Percentiles rank a stretch among this genome's conserved stretches.
Evolutionary conservation across 2,329 filamentous ascomycete genomes (phyloP).

Genomic region (Leptographium galeiforme): DNA sequence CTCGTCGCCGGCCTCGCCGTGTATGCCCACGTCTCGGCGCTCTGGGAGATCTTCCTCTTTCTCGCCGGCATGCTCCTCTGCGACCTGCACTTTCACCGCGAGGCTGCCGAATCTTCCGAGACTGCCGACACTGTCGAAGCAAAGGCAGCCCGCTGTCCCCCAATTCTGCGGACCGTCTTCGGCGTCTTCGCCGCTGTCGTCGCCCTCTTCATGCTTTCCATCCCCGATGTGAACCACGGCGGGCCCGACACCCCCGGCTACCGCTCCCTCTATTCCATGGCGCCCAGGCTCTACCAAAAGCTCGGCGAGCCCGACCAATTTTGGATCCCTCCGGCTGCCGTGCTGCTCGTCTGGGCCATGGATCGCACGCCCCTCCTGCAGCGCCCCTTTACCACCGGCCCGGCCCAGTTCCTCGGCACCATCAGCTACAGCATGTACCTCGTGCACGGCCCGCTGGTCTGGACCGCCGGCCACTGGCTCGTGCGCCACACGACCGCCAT

Average conservation of each 20-base stretch:
- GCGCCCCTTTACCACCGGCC: conserved; percentile 15
- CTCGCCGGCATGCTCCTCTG: conserved; percentile 19
- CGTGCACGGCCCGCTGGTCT: conserved; percentile 43
- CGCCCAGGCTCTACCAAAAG: conserved; percentile 9
- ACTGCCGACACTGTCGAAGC: not conserved
- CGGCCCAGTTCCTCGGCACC: conserved; percentile 36
- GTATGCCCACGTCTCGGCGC: conserved; percentile 15
- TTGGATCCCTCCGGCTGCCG: conserved; percentile 14
- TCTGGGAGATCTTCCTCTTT: conserved; percentile 19
- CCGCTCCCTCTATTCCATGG: conserved; percentile 6
- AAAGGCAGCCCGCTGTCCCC: not conserved
- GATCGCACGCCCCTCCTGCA: conserved; percentile 14
- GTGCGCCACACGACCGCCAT: conserved; percentile 12
- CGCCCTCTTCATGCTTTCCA: conserved; percentile 2
- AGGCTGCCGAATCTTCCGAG: not conserved
- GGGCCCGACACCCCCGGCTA: conserved; percentile 5
- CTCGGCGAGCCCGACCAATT: conserved; percentile 13
- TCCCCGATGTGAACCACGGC: conserved; percentile 12
- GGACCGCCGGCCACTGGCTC: conserved; percentile 31
- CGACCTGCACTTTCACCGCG: conserved; percentile 15
- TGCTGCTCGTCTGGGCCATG: conserved; percentile 14
- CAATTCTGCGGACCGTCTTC: not conserved
- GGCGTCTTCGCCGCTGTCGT: not conserved
- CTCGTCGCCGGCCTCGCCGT: conserved; percentile 7
- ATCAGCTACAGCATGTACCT: conserved; percentile 50